A percentile compares a stretch with the other conserved stretches of the same genome.
phyloP scores from a whole-genome alignment of 441 rosid genomes.

The Erodium moschatum region DNA sequence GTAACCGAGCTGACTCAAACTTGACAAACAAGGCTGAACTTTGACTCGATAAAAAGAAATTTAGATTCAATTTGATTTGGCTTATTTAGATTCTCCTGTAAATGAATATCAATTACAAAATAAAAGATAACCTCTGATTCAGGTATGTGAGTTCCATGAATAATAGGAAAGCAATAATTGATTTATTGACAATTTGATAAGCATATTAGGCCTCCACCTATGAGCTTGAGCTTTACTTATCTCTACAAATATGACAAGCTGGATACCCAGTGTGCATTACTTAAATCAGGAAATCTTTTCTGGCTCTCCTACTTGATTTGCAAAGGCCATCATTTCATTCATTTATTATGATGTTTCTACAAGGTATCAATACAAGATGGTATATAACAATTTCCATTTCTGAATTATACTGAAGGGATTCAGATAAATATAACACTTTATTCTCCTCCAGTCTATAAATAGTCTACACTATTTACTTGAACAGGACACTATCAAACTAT shows the following conservation, averaged over 20 bases:
- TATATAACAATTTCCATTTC: not conserved
- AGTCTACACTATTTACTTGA: not conserved
- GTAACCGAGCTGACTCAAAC: not conserved
- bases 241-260: not conserved
- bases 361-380: not conserved
- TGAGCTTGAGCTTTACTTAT: not conserved
- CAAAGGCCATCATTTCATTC: not conserved
- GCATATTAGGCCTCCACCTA: no score
- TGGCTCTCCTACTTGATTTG: not conserved
- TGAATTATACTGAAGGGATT: not conserved
- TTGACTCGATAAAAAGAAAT: no score
- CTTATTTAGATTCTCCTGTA: no score
- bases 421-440: not conserved
- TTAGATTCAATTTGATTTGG: not conserved
- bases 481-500: not conserved
- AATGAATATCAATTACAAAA: no score
- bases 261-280: not conserved
- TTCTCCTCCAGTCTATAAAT: not conserved
- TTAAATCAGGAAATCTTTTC: not conserved
- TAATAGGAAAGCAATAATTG: no score
- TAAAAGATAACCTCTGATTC: no score
- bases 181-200: no score
- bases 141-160: no score
- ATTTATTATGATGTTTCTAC: not conserved
- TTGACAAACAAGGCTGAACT: not conserved